Conservation (phyloP, 306 rosid species). For the Fragaria ananassa region DNA sequence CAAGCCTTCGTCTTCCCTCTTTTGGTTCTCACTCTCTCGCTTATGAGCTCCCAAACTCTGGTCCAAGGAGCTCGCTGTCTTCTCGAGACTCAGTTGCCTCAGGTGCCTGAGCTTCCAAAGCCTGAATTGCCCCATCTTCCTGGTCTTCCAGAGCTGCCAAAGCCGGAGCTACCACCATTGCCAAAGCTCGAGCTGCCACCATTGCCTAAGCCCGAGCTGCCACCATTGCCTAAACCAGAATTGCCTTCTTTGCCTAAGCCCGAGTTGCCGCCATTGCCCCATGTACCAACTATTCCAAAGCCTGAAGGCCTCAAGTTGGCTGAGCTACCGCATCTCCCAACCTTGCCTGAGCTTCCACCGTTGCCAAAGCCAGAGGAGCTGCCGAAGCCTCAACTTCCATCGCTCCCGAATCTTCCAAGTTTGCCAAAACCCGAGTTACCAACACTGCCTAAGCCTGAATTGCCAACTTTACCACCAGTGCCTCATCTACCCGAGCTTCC, state of each 20-base stretch:
- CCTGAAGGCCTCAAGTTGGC: slow-evolving; percentile 9
- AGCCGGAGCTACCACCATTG: not conserved
- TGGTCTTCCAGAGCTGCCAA: slow-evolving; percentile 13
- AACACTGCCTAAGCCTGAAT: slow-evolving; percentile 10
- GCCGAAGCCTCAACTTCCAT: slow-evolving; percentile 11
- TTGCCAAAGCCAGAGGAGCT: slow-evolving; percentile 6
- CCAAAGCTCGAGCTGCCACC: not conserved
- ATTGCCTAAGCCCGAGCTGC: slow-evolving; percentile 8
- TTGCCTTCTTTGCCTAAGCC: not conserved
- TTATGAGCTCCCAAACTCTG: slow-evolving; percentile 26
- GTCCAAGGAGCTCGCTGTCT: slow-evolving; percentile 42
- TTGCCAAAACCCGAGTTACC: slow-evolving; percentile 16
- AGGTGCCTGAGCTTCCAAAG: slow-evolving; percentile 4
- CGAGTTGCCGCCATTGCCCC: not conserved
- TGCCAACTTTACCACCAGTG: slow-evolving; percentile 15
- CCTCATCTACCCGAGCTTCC: slow-evolving; percentile 18
- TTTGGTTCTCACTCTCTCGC: slow-evolving; percentile 25
- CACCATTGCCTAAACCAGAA: slow-evolving; percentile 9
- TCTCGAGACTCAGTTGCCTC: slow-evolving; percentile 3
- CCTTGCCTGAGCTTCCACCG: slow-evolving; percentile 1
- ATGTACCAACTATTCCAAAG: slow-evolving; percentile 9
- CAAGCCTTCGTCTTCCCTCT: slow-evolving; percentile 25
- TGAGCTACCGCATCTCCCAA: slow-evolving; percentile 24
- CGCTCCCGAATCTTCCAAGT: not conserved
- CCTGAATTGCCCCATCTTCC: slow-evolving; percentile 30